Evolutionary conservation across 495 filamentous ascomycete species (phyloP).

Genomic region (Podospora sp.): DNA sequence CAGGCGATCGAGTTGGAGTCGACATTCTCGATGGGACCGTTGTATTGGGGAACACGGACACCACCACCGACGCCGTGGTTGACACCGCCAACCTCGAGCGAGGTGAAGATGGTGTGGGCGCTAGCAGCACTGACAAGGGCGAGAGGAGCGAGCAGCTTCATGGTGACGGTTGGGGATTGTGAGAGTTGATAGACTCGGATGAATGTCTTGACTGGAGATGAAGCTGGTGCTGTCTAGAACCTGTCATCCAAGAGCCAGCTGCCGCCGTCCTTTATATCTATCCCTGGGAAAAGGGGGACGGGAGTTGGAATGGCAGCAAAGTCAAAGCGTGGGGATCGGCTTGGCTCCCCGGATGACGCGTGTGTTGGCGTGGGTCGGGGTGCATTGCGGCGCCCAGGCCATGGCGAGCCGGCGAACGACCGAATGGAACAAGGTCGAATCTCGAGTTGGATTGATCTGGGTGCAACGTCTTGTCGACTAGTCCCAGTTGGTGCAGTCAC

Average conservation of each 20-base stretch:
- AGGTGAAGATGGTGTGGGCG: slow-evolving; percentile 39
- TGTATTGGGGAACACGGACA: slow-evolving; percentile 36
- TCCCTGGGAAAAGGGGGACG: too few species aligned
- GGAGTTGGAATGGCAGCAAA: background rate
- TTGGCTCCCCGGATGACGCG: background rate
- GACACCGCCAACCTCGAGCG: slow-evolving; percentile 34
- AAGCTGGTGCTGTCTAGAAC: slow-evolving; percentile 1
- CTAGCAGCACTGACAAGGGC: slow-evolving; percentile 31
- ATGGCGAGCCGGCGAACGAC: slow-evolving; percentile 13
- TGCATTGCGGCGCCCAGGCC: slow-evolving; percentile 1
- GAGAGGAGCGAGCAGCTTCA: slow-evolving; percentile 35
- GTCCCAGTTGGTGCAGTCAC: slow-evolving; percentile 18
- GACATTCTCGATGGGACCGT: slow-evolving; percentile 57
- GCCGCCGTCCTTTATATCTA: background rate
- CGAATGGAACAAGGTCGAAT: background rate
- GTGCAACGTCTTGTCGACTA: slow-evolving; percentile 30
- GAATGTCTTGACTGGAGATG: background rate
- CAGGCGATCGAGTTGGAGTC: slow-evolving; percentile 53
- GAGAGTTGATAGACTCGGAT: background rate
- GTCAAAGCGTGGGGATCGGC: background rate
- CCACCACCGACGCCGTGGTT: slow-evolving; percentile 34
- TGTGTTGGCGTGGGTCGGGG: background rate
- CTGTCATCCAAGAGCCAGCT: background rate
- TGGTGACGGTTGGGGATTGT: slow-evolving; percentile 15
- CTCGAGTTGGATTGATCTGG: background rate